Conservation (phyloP, 495 filamentous ascomycete species). For the Stereocaulon alpinum region DNA sequence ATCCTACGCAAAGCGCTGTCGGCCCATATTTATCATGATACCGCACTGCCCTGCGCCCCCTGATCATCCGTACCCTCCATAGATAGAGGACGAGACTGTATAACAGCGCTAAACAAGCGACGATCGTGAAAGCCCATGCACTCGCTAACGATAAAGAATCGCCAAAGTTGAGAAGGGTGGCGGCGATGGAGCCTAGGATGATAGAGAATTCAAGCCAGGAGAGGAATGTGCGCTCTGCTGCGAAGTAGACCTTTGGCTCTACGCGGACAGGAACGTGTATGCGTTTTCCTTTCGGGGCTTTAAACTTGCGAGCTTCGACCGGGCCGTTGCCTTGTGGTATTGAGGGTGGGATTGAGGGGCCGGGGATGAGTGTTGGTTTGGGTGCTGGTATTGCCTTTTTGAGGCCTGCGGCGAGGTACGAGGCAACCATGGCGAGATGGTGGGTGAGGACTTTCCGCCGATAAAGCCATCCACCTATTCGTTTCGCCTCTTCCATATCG, state of each 20-base stretch:
- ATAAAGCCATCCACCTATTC: constrained; percentile 63
- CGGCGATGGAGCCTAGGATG: constrained; percentile 84
- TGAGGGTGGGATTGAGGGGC: constrained; percentile 35
- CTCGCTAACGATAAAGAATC: constrained; percentile 49
- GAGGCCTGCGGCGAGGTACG: constrained; percentile 35
- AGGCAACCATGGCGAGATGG: constrained; percentile 32
- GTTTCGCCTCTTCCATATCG: constrained; percentile 60
- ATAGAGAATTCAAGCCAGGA: constrained; percentile 97
- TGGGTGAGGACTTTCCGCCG: constrained; percentile 44
- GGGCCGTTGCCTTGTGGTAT: constrained; percentile 28
- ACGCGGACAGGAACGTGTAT: constrained; percentile 94
- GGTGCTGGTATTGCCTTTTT: constrained; percentile 49
- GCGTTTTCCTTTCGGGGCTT: constrained; percentile 60
- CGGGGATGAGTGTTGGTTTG: constrained; percentile 49
- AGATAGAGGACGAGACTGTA: constrained; percentile 78
- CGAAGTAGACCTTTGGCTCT: constrained; percentile 96
- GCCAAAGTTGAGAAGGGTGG: constrained; percentile 84
- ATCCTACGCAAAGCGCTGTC: constrained; percentile 59
- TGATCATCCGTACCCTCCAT: constrained; percentile 77
- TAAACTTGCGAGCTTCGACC: constrained; percentile 57
- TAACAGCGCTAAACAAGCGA: constrained; percentile 61
- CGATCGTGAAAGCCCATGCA: constrained; percentile 67
- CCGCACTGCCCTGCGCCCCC: constrained; percentile 64
- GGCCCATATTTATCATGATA: constrained; percentile 90
- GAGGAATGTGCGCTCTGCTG: constrained; percentile 89